phyloP scores from a whole-genome alignment of 257 asterid species.

The Jacaranda mimosifolia region DNA sequence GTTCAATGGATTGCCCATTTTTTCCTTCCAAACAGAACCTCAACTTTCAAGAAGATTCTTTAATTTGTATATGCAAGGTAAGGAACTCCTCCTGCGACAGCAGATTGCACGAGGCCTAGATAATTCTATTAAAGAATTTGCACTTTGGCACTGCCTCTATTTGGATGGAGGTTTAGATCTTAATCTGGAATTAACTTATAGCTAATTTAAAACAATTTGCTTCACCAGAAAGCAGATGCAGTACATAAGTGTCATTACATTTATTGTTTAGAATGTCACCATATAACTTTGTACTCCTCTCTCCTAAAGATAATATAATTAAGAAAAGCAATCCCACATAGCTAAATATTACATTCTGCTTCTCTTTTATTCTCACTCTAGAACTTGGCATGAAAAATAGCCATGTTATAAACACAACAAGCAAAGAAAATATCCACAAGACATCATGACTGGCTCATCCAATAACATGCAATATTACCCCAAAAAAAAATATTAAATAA shows the following conservation, averaged over 20 bases:
- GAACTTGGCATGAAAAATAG: neutral
- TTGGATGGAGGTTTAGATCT: constrained; percentile 1
- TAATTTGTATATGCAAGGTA: constrained; percentile 14
- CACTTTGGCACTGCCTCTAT: neutral
- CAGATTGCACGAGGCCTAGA: constrained; percentile 9
- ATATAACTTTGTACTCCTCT: neutral
- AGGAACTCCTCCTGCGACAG: neutral
- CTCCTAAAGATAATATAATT: neutral
- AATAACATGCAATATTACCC: constrained; percentile 9
- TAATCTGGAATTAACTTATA: neutral
- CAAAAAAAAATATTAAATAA: neutral
- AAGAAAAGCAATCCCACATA: constrained; percentile 1
- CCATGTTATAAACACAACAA: constrained; percentile 15
- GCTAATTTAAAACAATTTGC: constrained; percentile 5
- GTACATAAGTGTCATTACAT: constrained; percentile 7
- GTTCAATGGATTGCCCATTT: too few relatives aligned
- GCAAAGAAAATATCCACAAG: neutral
- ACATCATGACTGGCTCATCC: constrained; percentile 1
- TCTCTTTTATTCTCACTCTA: neutral
- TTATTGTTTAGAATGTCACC: neutral
- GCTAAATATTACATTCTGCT: neutral
- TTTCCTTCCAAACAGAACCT: neutral
- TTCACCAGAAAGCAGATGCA: constrained; percentile 6
- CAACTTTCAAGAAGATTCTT: neutral
- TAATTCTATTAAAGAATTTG: neutral